Base-by-base conservation (phyloP, 1,139 yeast genomes). In the Yamadazyma jaroonii region DNA sequence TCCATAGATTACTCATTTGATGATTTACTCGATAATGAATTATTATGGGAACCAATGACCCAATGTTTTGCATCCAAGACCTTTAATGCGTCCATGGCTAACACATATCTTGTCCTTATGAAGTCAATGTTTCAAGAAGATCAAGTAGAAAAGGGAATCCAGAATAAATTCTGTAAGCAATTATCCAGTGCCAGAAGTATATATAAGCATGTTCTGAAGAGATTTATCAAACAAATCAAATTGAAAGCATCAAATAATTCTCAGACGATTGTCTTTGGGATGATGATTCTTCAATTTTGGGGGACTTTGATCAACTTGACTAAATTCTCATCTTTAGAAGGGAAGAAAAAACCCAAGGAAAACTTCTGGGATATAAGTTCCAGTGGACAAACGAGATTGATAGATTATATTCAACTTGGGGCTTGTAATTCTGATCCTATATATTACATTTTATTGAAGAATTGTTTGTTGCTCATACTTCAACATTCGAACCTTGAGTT, bases 281-380 rank as follows among this genome's bases (percentile, higher is more conserved):
- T 66, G 5, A 47, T 75, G 2, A 59, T 80, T 2, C 49, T 79
- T 1, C 72, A 74, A 21, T 69, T 81, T 9, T 55, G 84, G 54
- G 69, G 72, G 12, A 62, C 79, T 0, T 51, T 82, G 24, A 56
- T 61, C 1, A 50, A 59, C 1, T 51, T 81, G 31, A 71, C 78
- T 1, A 47, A 53, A 6, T 67, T 65, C 40, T 36, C 53, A 29
- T 48, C 15, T 12, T 32, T 48, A n/a, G 41, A 47, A 36, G 46
- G 45, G 54, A 64, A 48, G 40, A 61, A 40, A 17, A 54, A 53
- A 34, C 49, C 64, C 20, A 67, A 67, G 44, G 69, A 63, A 43
- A 69, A 70, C 9, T 64, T 82, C 36, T 81, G 87, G 83, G 60
- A 67, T 9, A 61, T 66, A 25, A 63, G 72, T 51, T 37, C 57